A percentile compares a stretch with the other conserved stretches of the same genome.
Conservation (phyloP, 176 grass and related monocot species). For the Sorghum bicolor region DNA sequence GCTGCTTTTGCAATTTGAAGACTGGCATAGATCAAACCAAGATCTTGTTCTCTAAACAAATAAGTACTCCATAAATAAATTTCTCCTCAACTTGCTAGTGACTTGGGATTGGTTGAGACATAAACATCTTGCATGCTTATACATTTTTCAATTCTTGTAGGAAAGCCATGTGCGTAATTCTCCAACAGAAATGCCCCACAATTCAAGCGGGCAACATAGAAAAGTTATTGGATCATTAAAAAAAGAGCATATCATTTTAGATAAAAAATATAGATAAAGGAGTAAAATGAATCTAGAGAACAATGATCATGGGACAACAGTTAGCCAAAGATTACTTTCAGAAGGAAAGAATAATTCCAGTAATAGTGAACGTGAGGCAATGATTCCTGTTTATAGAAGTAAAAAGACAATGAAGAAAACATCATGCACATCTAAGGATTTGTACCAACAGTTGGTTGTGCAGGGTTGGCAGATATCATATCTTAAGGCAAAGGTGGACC, state of each 20-base stretch:
- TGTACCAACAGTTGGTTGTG: not conserved
- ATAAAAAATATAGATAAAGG: not conserved
- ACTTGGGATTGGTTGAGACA: slow-evolving; percentile 10
- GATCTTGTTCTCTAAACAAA: slow-evolving; percentile 13
- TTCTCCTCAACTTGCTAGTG: slow-evolving; percentile 37
- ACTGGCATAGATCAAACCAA: slow-evolving; percentile 17
- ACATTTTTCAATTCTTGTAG: slow-evolving; percentile 15
- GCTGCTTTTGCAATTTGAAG: slow-evolving; percentile 30
- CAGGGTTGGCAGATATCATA: slow-evolving; percentile 32
- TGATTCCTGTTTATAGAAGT: not conserved
- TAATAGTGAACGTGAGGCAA: not conserved
- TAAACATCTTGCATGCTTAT: not conserved
- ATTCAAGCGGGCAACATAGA: not conserved
- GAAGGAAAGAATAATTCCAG: not conserved
- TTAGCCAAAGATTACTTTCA: not conserved
- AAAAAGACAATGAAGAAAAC: not conserved
- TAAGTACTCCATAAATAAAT: slow-evolving; percentile 11
- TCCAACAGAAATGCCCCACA: not conserved
- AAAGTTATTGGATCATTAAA: not conserved
- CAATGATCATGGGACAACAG: not conserved
- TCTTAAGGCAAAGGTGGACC: slow-evolving; percentile 13
- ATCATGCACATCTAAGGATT: slow-evolving; percentile 4
- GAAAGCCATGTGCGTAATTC: not conserved
- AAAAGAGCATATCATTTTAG: not conserved
- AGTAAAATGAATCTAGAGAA: slow-evolving; percentile 11